Evolutionary conservation across 352 stramenopile species (phyloP).

Genomic region (Phytophthora pluvialis): DNA sequence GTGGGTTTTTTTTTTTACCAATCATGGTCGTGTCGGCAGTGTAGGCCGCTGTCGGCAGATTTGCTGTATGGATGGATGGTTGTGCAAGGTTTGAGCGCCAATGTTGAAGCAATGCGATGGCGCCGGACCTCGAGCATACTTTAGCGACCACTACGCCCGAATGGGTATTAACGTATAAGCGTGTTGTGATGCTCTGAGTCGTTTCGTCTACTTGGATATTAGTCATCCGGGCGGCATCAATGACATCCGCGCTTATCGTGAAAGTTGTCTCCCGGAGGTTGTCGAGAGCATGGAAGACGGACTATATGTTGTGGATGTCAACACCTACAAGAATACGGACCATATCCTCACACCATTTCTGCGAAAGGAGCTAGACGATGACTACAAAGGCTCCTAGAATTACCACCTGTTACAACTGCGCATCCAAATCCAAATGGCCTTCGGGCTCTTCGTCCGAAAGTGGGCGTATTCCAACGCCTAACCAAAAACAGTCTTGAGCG

Average conservation of each 20-base stretch:
- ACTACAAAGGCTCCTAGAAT: background rate
- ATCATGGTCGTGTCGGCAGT: no score
- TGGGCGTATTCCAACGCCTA: background rate
- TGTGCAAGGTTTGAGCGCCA: background rate
- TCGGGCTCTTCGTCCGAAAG: background rate
- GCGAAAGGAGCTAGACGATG: background rate
- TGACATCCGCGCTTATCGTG: background rate
- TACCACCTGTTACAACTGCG: background rate
- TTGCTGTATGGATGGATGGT: background rate
- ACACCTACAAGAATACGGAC: background rate
- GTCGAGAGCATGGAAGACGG: background rate
- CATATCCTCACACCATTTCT: background rate
- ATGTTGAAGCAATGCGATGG: background rate
- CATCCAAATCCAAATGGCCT: background rate
- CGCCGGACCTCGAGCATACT: background rate
- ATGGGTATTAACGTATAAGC: background rate
- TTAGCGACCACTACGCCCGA: background rate
- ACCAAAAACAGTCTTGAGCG: background rate
- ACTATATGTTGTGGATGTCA: background rate
- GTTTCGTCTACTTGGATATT: background rate
- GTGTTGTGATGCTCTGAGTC: background rate
- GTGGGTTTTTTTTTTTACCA: no score
- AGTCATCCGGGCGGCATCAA: background rate
- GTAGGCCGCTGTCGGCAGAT: no score
- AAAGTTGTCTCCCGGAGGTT: background rate